A percentile compares a stretch with the other conserved stretches of the same genome.
These are phyloP conservation scores for Geum urbanum DNA, from an alignment of 306 rosid genomes.

Conservation along the genomic window DNA sequence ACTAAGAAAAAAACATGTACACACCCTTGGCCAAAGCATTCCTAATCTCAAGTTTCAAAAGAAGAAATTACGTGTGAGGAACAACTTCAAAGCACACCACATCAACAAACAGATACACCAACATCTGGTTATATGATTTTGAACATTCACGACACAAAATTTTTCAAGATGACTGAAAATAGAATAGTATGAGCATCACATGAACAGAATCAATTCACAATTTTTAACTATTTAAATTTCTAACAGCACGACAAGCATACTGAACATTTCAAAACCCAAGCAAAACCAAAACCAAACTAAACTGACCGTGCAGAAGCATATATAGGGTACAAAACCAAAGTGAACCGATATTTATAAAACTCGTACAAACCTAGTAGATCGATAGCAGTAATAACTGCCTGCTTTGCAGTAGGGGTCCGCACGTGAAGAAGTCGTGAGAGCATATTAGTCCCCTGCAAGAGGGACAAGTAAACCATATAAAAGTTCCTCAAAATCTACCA, in stretches of 20 bases:
- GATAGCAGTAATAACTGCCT: slow-evolving; percentile 95
- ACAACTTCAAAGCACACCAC: neutral
- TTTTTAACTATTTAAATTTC: neutral
- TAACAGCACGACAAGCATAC: neutral
- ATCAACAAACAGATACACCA: neutral
- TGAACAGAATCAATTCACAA: neutral
- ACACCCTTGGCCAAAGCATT: neutral
- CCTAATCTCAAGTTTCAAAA: neutral
- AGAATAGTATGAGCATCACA: neutral
- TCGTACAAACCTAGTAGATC: slow-evolving; percentile 71
- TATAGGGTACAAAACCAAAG: neutral
- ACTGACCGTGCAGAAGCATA: neutral
- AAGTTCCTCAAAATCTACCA: neutral
- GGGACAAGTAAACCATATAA: neutral
- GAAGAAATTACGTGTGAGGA: neutral
- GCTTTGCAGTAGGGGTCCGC: slow-evolving; percentile 84
- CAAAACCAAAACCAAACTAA: neutral
- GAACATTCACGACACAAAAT: neutral
- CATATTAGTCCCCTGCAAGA: slow-evolving; percentile 85
- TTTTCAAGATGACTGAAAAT: neutral
- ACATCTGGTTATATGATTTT: neutral
- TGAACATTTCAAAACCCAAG: neutral
- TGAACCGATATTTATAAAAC: neutral
- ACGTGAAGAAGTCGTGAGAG: slow-evolving; percentile 92
- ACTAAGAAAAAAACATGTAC: neutral